These are phyloP conservation scores for Solanum virginianum DNA, from an alignment of 257 asterid species.

Conservation along the genomic window DNA sequence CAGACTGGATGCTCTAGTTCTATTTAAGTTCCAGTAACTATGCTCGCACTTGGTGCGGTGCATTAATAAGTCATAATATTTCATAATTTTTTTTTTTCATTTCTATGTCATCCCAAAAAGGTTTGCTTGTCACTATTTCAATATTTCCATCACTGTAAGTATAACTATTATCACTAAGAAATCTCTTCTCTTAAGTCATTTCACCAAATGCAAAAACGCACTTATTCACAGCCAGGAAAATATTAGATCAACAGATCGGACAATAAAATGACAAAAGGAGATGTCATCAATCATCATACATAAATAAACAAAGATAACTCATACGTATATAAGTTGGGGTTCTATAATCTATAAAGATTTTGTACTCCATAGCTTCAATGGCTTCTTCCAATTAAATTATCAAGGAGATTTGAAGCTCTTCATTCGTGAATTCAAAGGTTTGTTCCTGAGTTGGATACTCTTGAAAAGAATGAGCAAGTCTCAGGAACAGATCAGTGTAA, in stretches of 20 bases:
- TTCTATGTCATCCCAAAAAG: not conserved
- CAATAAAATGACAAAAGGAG: not conserved
- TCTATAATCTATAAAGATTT: not conserved
- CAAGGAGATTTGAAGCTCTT: slow-evolving; percentile 16
- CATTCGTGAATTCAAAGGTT: slow-evolving; percentile 17
- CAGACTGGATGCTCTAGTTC: slow-evolving; percentile 65
- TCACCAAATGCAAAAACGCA: not conserved
- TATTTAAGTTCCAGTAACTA: not conserved
- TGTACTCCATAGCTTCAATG: not conserved
- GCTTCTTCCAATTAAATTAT: slow-evolving; percentile 32
- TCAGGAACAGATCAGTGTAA: slow-evolving; percentile 4
- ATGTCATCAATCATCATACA: not conserved
- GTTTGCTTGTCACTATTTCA: not conserved
- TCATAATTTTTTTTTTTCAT: not conserved
- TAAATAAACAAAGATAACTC: not conserved
- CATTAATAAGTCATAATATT: not conserved
- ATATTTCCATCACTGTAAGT: not conserved
- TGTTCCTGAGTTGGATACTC: not conserved
- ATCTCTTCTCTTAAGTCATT: not conserved
- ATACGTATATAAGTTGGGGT: not conserved
- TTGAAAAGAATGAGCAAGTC: slow-evolving; percentile 12
- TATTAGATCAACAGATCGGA: not conserved
- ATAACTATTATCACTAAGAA: not conserved
- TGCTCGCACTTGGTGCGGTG: not conserved
- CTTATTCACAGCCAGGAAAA: not conserved